Conservation (phyloP, 352 stramenopile genomes). For the Globisporangium middletonii region DNA sequence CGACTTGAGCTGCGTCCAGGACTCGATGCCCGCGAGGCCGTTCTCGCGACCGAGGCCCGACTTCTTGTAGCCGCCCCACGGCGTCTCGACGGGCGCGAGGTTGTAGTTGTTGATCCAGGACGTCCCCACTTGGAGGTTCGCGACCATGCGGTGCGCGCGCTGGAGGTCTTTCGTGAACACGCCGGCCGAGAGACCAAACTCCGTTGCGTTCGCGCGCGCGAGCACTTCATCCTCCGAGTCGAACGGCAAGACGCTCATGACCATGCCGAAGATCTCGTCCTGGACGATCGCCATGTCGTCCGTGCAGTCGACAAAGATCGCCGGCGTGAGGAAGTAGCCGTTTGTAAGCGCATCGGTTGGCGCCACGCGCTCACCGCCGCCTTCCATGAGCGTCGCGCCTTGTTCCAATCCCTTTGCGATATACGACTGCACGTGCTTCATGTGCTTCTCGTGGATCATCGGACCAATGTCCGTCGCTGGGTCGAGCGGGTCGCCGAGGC, state of each 20-base stretch:
- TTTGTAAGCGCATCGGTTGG: constrained; percentile 37
- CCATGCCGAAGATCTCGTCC: constrained; percentile 84
- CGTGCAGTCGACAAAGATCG: constrained; percentile 86
- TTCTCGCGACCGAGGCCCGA: constrained; percentile 92
- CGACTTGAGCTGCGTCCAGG: constrained; percentile 90
- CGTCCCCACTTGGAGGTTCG: constrained; percentile 66
- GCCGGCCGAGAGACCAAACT: constrained; percentile 73
- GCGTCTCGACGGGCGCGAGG: constrained; percentile 73
- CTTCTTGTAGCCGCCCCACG: constrained; percentile 90
- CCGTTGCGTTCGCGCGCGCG: constrained; percentile 70
- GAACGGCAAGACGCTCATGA: constrained; percentile 77
- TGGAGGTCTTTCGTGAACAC: constrained; percentile 84
- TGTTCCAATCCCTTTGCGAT: constrained; percentile 51
- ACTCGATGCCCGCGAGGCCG: constrained; percentile 71
- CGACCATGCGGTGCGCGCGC: constrained; percentile 69
- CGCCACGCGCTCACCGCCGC: constrained; percentile 46
- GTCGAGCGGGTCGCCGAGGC: constrained; percentile 83
- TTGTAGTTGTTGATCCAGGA: constrained; percentile 92
- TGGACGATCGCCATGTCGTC: constrained; percentile 87
- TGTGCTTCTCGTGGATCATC: constrained; percentile 82
- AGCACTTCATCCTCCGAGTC: constrained; percentile 74
- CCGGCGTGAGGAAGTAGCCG: constrained; percentile 87
- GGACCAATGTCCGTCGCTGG: constrained; percentile 75
- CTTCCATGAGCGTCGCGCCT: constrained; percentile 52
- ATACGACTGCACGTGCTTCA: constrained; percentile 68